Percentiles rank a stretch among this genome's conserved stretches.
Conservation (phyloP, 176 grass and related monocot genomes). For the Saccharum spontaneum region DNA sequence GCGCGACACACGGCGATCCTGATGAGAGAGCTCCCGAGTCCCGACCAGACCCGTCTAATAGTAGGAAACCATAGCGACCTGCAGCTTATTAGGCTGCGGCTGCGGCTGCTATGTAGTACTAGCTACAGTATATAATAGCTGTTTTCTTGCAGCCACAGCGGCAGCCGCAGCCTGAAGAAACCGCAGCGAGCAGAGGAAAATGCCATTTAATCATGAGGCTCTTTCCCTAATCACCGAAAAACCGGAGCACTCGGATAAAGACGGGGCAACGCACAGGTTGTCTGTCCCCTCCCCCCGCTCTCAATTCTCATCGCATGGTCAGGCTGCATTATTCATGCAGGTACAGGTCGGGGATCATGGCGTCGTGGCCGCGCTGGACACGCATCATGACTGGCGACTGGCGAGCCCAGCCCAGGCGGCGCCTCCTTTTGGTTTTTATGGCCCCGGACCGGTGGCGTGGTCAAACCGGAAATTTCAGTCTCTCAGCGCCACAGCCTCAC, state of each 20-base stretch:
- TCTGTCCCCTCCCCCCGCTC: not conserved
- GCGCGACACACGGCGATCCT: too few relatives aligned
- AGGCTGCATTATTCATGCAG: slow-evolving; percentile 12
- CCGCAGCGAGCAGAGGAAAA: not conserved
- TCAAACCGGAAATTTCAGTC: slow-evolving; percentile 27
- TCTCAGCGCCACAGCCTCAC: not conserved
- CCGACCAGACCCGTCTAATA: too few relatives aligned
- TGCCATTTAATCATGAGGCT: slow-evolving; percentile 17
- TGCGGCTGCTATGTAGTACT: too few relatives aligned
- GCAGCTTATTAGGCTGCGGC: too few relatives aligned
- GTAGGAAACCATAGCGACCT: too few relatives aligned
- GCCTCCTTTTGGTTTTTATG: slow-evolving; percentile 37
- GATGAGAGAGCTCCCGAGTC: too few relatives aligned
- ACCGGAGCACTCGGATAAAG: not conserved
- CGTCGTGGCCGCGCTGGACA: slow-evolving; percentile 47
- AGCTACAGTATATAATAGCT: too few relatives aligned
- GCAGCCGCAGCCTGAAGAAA: too few relatives aligned
- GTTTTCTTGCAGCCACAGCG: too few relatives aligned
- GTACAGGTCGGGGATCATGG: slow-evolving; percentile 27
- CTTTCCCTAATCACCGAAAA: not conserved
- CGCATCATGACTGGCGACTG: not conserved
- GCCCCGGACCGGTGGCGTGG: not conserved
- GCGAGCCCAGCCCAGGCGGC: not conserved
- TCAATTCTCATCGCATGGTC: not conserved
- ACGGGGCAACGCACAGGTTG: slow-evolving; percentile 30